phyloP scores from a whole-genome alignment of 2,329 filamentous ascomycete genomes.

The Xylogone sp. region DNA sequence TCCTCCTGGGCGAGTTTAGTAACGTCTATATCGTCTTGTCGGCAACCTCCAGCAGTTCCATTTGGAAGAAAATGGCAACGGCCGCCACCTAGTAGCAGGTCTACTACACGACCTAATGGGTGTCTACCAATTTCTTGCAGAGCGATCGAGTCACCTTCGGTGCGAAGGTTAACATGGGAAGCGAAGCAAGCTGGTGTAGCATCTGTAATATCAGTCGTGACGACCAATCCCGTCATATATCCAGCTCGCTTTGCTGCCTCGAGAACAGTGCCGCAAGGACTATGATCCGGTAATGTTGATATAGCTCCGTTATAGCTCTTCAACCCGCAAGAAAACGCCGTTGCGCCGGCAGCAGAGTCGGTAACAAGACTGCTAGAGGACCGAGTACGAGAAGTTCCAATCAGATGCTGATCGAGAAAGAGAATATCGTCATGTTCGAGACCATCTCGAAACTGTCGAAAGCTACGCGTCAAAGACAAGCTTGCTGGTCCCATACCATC shows the following conservation, averaged over 20 bases:
- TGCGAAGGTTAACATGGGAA: slow-evolving; percentile 74
- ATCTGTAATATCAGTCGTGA: slow-evolving; percentile 92
- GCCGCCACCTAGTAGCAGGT: slow-evolving; percentile 90
- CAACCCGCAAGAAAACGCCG: slow-evolving; percentile 85
- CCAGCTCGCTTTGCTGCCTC: slow-evolving; percentile 91
- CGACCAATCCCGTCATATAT: slow-evolving; percentile 89
- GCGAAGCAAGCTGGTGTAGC: slow-evolving; percentile 96
- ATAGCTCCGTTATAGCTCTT: slow-evolving; percentile 99
- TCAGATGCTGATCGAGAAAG: slow-evolving; percentile 80
- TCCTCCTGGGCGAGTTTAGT: slow-evolving; percentile 68
- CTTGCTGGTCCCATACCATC: slow-evolving; percentile 98
- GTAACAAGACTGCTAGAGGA: slow-evolving; percentile 84
- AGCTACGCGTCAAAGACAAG: slow-evolving; percentile 80
- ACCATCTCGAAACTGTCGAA: slow-evolving; percentile 71
- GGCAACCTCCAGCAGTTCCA: slow-evolving; percentile 74
- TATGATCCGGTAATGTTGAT: slow-evolving; percentile 77
- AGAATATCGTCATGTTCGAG: slow-evolving; percentile 74
- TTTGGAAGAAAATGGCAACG: slow-evolving; percentile 92
- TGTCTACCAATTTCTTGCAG: slow-evolving; percentile 88
- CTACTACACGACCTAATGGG: slow-evolving; percentile 78
- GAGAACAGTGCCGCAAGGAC: slow-evolving; percentile 85
- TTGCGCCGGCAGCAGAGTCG: slow-evolving; percentile 94
- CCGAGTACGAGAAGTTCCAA: slow-evolving; percentile 84
- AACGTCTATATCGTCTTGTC: slow-evolving; percentile 74
- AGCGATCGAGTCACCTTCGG: slow-evolving; percentile 86